phyloP scores from a whole-genome alignment of 2,329 filamentous ascomycete genomes.

The Colletotrichum sansevieriae region DNA sequence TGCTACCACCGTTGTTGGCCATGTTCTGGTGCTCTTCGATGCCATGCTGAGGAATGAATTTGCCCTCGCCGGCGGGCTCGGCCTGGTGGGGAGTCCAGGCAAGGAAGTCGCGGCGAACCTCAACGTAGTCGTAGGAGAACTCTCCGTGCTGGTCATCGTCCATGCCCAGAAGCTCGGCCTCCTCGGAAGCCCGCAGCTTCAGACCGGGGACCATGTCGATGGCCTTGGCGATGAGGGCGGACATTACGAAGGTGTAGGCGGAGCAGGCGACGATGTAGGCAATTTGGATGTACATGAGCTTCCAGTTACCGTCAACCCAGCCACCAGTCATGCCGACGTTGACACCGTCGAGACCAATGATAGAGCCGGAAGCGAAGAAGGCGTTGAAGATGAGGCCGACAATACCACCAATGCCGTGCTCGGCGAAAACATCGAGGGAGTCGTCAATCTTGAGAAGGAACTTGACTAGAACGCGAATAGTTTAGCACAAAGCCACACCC shows the following conservation, averaged over 20 bases:
- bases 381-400: conserved; percentile 80
- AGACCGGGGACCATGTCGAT: conserved; percentile 84
- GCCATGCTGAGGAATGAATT: conserved; percentile 77
- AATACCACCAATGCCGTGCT: conserved; percentile 78
- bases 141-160: conserved; percentile 92
- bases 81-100: conserved; percentile 85
- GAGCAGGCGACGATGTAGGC: conserved; percentile 78
- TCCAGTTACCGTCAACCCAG: conserved; percentile 81
- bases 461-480: conserved; percentile 59
- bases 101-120: conserved; percentile 88
- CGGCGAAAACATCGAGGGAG: conserved; percentile 78
- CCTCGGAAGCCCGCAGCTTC: conserved; percentile 82
- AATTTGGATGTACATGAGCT: conserved; percentile 82
- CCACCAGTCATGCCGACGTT: conserved; percentile 77
- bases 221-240: conserved; percentile 77
- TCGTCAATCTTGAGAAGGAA: conserved; percentile 76
- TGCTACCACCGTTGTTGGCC: conserved; percentile 45
- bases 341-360: conserved; percentile 82
- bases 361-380: conserved; percentile 76
- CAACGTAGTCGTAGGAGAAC: conserved; percentile 91
- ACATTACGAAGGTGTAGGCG: conserved; percentile 80
- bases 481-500: background rate
- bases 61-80: conserved; percentile 71
- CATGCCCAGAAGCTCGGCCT: conserved; percentile 88
- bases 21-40: conserved; percentile 73